Conservation (phyloP, 164 flowering plant species). For the Tetrastigma voinierianum region DNA sequence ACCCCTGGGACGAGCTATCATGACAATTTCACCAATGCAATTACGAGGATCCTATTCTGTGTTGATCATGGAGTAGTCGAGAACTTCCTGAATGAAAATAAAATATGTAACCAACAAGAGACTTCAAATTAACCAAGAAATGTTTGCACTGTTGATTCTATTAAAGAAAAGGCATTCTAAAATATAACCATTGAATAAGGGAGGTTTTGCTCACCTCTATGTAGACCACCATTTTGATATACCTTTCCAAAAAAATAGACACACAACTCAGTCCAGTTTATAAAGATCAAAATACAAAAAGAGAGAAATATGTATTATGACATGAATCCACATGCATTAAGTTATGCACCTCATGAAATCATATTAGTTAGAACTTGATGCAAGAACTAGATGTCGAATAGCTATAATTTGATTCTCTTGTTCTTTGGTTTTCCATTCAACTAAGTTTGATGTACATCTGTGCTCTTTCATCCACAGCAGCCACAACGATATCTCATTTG, state of each 20-base stretch:
- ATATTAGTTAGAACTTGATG: too few species aligned
- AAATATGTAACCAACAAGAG: not conserved
- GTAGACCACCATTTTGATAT: slow-evolving; percentile 32
- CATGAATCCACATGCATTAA: too few species aligned
- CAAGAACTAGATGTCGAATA: too few species aligned
- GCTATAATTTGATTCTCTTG: too few species aligned
- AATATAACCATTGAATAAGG: not conserved
- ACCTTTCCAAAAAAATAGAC: slow-evolving; percentile 29
- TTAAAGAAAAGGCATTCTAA: not conserved
- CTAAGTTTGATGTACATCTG: too few species aligned
- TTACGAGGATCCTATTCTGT: slow-evolving; percentile 18
- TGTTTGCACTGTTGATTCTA: not conserved
- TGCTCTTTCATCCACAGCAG: too few species aligned
- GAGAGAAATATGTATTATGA: not conserved
- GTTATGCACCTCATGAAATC: too few species aligned
- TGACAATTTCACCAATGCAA: slow-evolving; percentile 54
- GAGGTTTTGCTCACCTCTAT: slow-evolving; percentile 26
- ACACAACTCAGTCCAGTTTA: slow-evolving; percentile 12
- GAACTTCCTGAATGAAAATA: slow-evolving; percentile 27
- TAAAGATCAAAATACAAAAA: not conserved
- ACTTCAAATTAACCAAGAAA: not conserved
- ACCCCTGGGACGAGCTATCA: slow-evolving; percentile 23
- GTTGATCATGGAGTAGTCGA: slow-evolving; percentile 8
- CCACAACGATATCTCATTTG: too few species aligned
- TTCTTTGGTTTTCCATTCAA: too few species aligned